Evolutionary conservation across 192 early-diverging fungal species (phyloP).

Genomic region (Coemansia sp.): DNA sequence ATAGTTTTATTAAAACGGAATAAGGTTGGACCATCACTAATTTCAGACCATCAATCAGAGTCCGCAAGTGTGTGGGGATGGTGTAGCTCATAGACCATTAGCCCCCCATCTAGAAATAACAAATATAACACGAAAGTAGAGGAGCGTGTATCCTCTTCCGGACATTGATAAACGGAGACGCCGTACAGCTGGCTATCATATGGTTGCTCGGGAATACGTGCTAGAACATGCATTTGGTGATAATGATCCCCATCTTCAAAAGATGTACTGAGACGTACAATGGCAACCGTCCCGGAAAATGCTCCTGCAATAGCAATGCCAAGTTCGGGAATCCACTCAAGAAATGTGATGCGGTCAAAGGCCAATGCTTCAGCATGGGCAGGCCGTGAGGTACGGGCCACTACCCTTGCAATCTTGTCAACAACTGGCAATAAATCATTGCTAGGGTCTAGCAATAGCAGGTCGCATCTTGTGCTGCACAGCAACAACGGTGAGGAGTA

Average conservation of each 20-base stretch:
- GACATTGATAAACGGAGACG: slow-evolving; percentile 24
- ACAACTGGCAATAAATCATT: slow-evolving; percentile 16
- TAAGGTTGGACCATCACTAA: background rate
- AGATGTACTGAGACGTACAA: slow-evolving; percentile 11
- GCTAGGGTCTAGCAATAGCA: slow-evolving; percentile 35
- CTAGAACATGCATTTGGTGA: slow-evolving; percentile 16
- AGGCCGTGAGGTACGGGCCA: slow-evolving; percentile 14
- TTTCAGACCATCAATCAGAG: background rate
- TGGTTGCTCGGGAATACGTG: slow-evolving; percentile 15
- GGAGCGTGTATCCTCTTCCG: slow-evolving; percentile 8
- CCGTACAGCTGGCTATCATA: slow-evolving; percentile 33
- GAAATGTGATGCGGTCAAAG: slow-evolving; percentile 46
- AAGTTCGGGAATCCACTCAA: slow-evolving; percentile 48
- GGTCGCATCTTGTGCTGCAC: slow-evolving; percentile 31
- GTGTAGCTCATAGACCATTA: slow-evolving; percentile 32
- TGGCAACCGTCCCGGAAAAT: slow-evolving; percentile 23
- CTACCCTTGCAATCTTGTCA: slow-evolving; percentile 20
- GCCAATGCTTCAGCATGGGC: slow-evolving; percentile 3
- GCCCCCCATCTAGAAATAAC: slow-evolving; percentile 22
- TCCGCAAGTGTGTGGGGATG: background rate
- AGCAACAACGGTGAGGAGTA: slow-evolving; percentile 24
- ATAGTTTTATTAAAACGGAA: too few relatives aligned
- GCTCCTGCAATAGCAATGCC: slow-evolving; percentile 28
- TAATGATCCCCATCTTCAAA: background rate
- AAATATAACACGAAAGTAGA: slow-evolving; percentile 16